Evolutionary conservation across 805 yeast species (phyloP), one percentile per base, ranked within the genome.

Genomic region (Kregervanrija delftensis): DNA sequence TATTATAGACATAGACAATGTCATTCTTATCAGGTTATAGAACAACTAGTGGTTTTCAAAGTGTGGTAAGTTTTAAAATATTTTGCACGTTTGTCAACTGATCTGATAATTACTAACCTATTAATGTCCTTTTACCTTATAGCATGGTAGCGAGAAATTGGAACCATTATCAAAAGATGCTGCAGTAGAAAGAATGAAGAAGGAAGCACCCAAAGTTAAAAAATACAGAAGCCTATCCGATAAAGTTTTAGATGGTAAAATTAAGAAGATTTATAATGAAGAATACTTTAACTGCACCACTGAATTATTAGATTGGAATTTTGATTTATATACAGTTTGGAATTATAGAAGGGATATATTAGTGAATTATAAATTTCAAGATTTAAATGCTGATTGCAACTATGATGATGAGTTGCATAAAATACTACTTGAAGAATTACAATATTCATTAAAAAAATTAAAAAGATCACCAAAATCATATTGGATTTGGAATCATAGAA

Each of bases 401-500:
- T 22, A 22, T 22, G 41, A 42, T 10, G 57, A 58, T n/a, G 35
- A 44, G 12, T 55, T 60, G 14, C 57, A 53, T 35, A 52, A 57
- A 3, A 57, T 65, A 6, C 66, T 83, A 37, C 68, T 69, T 1
- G 60, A 66, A 3, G 99, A 91, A 51, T 67, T 93, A 38, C 51
- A 63, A 17, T 79, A 86, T 57, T 71, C 81, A 1, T 69, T 82
- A 66, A 63, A 60, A 0, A 76, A 79, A 51, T 64, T 93, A 53
- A 76, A 75, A 44, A 64, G 71, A 45, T 81, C 65, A 52, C 98
- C 99, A 1, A 93, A 93, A 60, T 87, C 90, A 35, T 93, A 93
- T 59, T 93, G 98, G 96, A 81, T 93, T 11, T 93, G 98, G 97
- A 85, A 82, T 54, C 97, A 93, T 60, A 71, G 99, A 33, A 66